Evolutionary conservation across 331 rosid genomes (phyloP).

Genomic region (Dryas integrifolia): DNA sequence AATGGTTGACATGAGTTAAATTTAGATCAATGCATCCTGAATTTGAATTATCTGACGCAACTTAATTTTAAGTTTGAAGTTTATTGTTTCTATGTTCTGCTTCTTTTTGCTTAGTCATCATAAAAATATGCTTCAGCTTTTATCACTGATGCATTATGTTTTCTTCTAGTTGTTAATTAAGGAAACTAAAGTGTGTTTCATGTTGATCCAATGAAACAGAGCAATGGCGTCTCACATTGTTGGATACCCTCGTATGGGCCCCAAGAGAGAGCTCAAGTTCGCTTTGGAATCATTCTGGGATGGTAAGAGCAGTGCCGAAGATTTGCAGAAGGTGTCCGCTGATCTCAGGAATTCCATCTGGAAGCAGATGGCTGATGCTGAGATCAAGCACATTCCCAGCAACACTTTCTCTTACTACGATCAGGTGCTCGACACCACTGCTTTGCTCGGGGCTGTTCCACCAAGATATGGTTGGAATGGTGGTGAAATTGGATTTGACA

Average conservation of each 20-base stretch:
- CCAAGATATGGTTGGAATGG: conserved; percentile 84
- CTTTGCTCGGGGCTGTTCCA: conserved; percentile 91
- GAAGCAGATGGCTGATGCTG: conserved; percentile 87
- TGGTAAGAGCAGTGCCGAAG: conserved; percentile 83
- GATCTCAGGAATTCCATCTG: conserved; percentile 86
- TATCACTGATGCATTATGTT: background rate
- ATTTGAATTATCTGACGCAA: background rate
- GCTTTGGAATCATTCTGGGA: conserved; percentile 98
- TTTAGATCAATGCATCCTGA: background rate
- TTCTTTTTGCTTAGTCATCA: background rate
- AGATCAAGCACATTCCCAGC: conserved; percentile 94
- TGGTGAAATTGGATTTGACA: conserved; percentile 85
- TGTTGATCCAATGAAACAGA: conserved; percentile 39
- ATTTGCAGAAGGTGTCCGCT: conserved; percentile 75
- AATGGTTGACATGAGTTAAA: background rate
- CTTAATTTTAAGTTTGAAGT: background rate
- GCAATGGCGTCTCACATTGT: conserved; percentile 92
- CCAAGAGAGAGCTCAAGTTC: conserved; percentile 98
- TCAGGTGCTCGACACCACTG: conserved; percentile 81
- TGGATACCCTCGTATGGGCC: conserved; percentile 96
- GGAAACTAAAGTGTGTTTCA: background rate
- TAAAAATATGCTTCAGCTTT: background rate
- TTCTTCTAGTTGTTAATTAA: conserved; percentile 12
- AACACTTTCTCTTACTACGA: conserved; percentile 88
- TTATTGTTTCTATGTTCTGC: background rate